phyloP scores from a whole-genome alignment of 2,329 filamentous ascomycete genomes.

The Tolypocladium tundrense region DNA sequence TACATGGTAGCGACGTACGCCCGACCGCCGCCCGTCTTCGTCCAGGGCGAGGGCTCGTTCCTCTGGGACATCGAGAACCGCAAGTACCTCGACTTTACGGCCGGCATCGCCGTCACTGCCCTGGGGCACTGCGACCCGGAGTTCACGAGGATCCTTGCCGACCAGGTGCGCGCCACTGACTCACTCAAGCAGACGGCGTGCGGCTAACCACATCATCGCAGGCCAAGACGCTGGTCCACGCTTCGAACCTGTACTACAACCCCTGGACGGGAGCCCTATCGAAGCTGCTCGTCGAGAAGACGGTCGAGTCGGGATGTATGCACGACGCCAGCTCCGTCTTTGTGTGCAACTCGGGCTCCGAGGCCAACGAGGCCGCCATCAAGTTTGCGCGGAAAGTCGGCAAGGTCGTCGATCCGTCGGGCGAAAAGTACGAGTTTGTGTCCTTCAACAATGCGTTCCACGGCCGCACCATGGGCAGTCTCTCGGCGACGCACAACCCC shows the following conservation, averaged over 20 bases:
- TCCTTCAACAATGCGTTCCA: conserved; percentile 92
- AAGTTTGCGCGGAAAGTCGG: conserved; percentile 94
- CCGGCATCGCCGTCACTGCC: conserved; percentile 90
- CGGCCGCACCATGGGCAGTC: conserved; percentile 86
- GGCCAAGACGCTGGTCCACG: conserved; percentile 73
- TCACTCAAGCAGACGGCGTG: not conserved
- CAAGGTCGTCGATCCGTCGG: conserved; percentile 60
- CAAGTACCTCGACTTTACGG: conserved; percentile 87
- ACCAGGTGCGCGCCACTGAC: conserved; percentile 51
- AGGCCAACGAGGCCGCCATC: conserved; percentile 95
- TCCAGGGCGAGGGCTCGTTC: conserved; percentile 76
- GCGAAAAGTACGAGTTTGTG: conserved; percentile 71
- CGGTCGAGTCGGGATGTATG: conserved; percentile 70
- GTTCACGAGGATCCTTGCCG: conserved; percentile 61
- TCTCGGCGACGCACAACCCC: conserved; percentile 94
- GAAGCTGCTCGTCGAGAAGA: conserved; percentile 74
- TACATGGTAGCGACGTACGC: conserved; percentile 97
- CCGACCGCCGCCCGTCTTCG: conserved; percentile 81
- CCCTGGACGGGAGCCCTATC: conserved; percentile 88
- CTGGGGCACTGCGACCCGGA: conserved; percentile 83
- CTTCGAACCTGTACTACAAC: conserved; percentile 96
- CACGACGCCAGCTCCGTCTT: conserved; percentile 72
- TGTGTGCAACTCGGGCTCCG: conserved; percentile 90
- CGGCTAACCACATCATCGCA: conserved; percentile 11
- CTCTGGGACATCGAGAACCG: conserved; percentile 85